Evolutionary conservation across 176 grass and related monocot genomes (phyloP), one percentile per base, ranked within the genome.

Genomic region (Microstegium vimineum): DNA sequence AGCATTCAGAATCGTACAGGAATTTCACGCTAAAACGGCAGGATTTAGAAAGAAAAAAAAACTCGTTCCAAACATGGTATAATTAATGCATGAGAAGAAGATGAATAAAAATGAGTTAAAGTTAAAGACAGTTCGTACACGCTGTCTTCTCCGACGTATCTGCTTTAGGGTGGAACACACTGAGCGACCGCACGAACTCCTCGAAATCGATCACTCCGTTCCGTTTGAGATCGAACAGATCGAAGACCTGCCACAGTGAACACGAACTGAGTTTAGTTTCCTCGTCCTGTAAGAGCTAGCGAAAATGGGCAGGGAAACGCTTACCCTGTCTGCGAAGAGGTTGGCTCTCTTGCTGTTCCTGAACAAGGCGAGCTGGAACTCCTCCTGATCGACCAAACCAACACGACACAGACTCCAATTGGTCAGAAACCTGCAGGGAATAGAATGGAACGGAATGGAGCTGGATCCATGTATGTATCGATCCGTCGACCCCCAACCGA

Each of bases 171-270:
- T 97, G 94, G 81, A 97, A 97, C 8, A 93, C 70, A 18, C 88
- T 97, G 36, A 97, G 91, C 11, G 94, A 93, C 7, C 81, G 79
- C 62, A 97, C 86, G 71, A 97, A 97, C 13, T 97, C 91, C 8
- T 89, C 94, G 66, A 97, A 97, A 20, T 93, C 91, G 71, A 97
- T 87, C 2, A 91, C 91, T 0, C 94, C 89, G 34, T 94, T 91
- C 30, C 77, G 41, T n/a, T 97, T 97, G 5, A 86, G 77, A 67
- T 93, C 91, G 73, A 97, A 97, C 41, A 93, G 43, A 35, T 97
- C 84, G 62, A 97, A 97, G 45, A 97, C 73, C 89, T 94, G 71
- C 6, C 4, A 26, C n/a, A 45, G n/a, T 3, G 1, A 67, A 33
- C 73, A 82, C 69, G 45, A 68, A 23, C 16, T 28, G 20, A 61